Base-by-base conservation (phyloP, 129 eudicot genomes). In the Arctium minus region DNA sequence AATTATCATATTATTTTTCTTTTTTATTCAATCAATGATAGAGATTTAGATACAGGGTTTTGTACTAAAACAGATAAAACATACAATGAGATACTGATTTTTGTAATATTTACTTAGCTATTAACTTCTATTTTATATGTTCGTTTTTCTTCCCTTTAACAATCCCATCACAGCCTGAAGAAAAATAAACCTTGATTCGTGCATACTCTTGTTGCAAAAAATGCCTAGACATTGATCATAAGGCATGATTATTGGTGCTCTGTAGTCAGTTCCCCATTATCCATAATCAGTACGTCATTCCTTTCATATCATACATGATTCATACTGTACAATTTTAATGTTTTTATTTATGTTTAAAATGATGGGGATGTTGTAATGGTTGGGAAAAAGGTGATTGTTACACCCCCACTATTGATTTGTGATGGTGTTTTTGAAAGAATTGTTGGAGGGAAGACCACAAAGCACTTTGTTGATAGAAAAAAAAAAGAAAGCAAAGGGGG, bases 401-500 rank as follows among this genome's bases (percentile, higher is more conserved):
- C 87, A 73, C 62, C 80, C 84, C 80, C 80, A 79, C 87, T 84
- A 84, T 40, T 65, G 77, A 73, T 79, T 73, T 79, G 83, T 84
- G 76, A 84, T 79, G 80, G 80, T 79, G 72, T 78, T 79, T 46
- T 84, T 79, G 80, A 73, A 80, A 73, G 75, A 84, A 73, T 84
- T 76, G 80, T 84, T 73, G 84, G 84, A 84, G 74, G 75, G 84
- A 84, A 79, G 84, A 79, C 73, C 79, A 84, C 80, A 84, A 84
- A 84, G 87, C 79, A 84, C 83, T 84, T 65, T 73, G 64, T 40
- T 79, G 71, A 67, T 22, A 22, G 27, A 22, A 22, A 72, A 79
- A 12, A 37, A 65, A 73, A 79, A 72, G 50, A 60, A 60, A 60
- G 71, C 71, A 84, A 79, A 73, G 74, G 71, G 76, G 76, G 72